phyloP scores from a whole-genome alignment of 176 grass and related monocot species.

The Triticum dicoccoides region DNA sequence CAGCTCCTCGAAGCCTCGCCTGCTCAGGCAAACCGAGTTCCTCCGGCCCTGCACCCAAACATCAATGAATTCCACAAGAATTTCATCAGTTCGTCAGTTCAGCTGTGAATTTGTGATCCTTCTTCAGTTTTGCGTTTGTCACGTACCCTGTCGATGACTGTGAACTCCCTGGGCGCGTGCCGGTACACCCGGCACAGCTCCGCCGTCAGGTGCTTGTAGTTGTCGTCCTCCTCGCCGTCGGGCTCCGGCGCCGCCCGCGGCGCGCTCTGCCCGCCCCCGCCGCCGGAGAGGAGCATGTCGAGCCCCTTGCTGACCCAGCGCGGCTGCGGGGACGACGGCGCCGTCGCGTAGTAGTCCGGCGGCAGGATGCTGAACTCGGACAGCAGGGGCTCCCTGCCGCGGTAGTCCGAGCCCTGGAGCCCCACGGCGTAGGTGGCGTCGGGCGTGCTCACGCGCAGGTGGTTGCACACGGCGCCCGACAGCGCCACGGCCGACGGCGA shows the following conservation, averaged over 20 bases:
- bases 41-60: constrained; percentile 51
- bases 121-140: not conserved
- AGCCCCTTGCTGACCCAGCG: constrained; percentile 30
- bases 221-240: constrained; percentile 72
- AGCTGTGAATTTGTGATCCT: too few relatives aligned
- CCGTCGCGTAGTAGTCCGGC: constrained; percentile 31
- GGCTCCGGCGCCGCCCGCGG: not conserved
- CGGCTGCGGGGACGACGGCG: not conserved
- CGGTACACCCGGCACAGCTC: constrained; percentile 63
- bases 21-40: constrained; percentile 65
- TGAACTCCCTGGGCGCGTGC: constrained; percentile 64
- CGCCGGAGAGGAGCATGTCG: constrained; percentile 41
- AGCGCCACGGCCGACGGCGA: constrained; percentile 38
- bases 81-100: not conserved
- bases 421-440: constrained; percentile 70
- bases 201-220: constrained; percentile 61
- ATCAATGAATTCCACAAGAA: not conserved
- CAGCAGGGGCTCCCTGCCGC: constrained; percentile 34
- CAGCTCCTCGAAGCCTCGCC: constrained; percentile 70
- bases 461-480: constrained; percentile 57
- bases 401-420: constrained; percentile 66
- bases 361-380: constrained; percentile 64
- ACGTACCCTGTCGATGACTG: constrained; percentile 70
- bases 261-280: not conserved
- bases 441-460: constrained; percentile 83